phyloP scores from a whole-genome alignment of 768 basidiomycete species.

The Dendrothele bispora region DNA sequence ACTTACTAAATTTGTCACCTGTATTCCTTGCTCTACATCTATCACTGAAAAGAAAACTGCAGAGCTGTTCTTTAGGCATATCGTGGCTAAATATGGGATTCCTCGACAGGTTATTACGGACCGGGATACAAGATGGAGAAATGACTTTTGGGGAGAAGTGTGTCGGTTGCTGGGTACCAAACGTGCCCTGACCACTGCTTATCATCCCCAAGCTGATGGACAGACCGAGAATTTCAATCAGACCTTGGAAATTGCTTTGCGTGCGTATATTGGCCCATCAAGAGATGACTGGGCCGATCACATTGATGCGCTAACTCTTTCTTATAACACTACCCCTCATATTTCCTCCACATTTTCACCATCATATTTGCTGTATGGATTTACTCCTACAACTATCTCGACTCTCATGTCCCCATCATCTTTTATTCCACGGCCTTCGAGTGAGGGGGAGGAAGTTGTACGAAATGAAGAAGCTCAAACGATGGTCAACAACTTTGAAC shows the following conservation, averaged over 20 bases:
- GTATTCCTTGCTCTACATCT: conserved; percentile 14
- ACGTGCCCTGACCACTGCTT: conserved; percentile 24
- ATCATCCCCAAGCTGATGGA: conserved; percentile 40
- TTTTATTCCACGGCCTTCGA: background rate
- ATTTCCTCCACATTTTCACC: conserved; percentile 25
- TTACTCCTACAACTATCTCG: conserved; percentile 14
- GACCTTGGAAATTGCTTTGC: conserved; percentile 25
- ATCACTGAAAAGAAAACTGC: conserved; percentile 22
- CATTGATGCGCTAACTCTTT: conserved; percentile 22
- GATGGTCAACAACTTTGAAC: too few species aligned
- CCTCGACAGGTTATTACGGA: conserved; percentile 19
- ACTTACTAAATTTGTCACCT: conserved; percentile 20
- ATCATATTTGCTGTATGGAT: conserved; percentile 27
- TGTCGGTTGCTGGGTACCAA: conserved; percentile 13
- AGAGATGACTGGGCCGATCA: conserved; percentile 24
- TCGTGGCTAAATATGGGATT: conserved; percentile 21
- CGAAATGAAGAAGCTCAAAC: too few species aligned
- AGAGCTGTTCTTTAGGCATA: conserved; percentile 15
- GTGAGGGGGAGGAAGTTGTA: conserved; percentile 11
- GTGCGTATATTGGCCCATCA: conserved; percentile 22
- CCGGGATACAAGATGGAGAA: conserved; percentile 18
- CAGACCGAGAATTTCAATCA: conserved; percentile 31
- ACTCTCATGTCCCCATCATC: conserved; percentile 2
- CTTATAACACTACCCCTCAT: conserved; percentile 29
- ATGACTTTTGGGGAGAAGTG: conserved; percentile 26